Evolutionary conservation across 2,329 filamentous ascomycete genomes (phyloP).

Genomic region (Talaromyces marneffei): DNA sequence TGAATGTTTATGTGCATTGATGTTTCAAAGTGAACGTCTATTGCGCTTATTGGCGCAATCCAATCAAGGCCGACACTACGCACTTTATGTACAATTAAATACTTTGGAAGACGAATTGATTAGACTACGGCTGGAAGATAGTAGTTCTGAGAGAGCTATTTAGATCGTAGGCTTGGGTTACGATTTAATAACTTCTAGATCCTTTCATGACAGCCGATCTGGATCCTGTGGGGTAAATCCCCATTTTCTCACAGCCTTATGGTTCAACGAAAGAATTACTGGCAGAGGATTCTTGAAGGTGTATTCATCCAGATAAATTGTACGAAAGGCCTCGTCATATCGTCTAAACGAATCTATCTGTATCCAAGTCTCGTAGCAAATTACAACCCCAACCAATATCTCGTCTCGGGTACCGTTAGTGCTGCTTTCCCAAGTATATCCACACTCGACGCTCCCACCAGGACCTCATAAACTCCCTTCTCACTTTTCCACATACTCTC

Average conservation of each 20-base stretch:
- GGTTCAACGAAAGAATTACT: no score
- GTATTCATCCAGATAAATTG: not conserved
- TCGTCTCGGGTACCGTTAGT: conserved; percentile 19
- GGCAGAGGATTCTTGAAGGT: not conserved
- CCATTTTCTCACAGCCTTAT: no score
- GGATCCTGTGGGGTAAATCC: no score
- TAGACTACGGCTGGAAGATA: not conserved
- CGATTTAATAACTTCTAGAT: no score
- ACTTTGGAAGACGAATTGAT: no score
- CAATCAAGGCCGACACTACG: not conserved
- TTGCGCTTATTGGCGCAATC: not conserved
- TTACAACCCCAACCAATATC: conserved; percentile 22
- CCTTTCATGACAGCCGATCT: no score
- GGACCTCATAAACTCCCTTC: conserved; percentile 33
- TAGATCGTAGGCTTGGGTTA: not conserved
- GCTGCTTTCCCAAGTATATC: conserved; percentile 19
- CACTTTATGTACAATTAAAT: not conserved
- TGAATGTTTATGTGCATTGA: not conserved
- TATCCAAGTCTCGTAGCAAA: not conserved
- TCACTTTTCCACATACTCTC: conserved; percentile 37
- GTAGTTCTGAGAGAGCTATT: not conserved
- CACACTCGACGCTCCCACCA: conserved; percentile 29
- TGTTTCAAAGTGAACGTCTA: no score
- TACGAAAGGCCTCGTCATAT: not conserved
- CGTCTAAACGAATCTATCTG: not conserved